Base-by-base conservation (phyloP, 2,329 filamentous ascomycete species). In the Seiridium unicorne region DNA sequence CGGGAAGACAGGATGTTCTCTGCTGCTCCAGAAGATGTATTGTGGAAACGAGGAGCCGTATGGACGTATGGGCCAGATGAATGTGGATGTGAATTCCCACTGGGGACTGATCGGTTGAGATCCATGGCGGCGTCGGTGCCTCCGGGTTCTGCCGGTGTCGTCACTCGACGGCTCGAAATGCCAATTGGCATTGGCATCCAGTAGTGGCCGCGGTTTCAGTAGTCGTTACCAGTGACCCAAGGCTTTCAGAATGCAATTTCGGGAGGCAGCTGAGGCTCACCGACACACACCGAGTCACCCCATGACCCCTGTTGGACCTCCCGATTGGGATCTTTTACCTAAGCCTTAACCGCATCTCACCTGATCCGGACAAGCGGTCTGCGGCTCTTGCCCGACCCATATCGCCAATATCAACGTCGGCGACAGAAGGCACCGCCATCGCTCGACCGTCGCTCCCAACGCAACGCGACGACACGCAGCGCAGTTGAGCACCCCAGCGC, bases 131-230 rank as follows among this genome's bases (percentile, higher is more conserved):
- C 26, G 34, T 51, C 51, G 51, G 51, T 5, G 35, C 26, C 26
- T 54, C 51, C 51, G 51, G 51, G 51, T 54, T 54, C 51, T 54
- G 51, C 51, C 51, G 51, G 48, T 54, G 35, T 40, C 51, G 51
- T 54, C 51, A 54, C 51, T 42, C n/a, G 51, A 42, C 36, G 38
- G 38, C 38, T 42, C 38, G 38, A 7, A 42, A 2, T 42, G 38
- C 7, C 38, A 42, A 7, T 7, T 8, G 38, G 7, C 13, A 13
- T 13, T 8, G 7, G 38, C 7, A 42, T 42, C 13, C 38, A 42
- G 7, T 8, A 7, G 13, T 42, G 38, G 38, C 13, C 38, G 13
- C 38, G 7, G 38, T 13, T 42, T 7, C 38, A 42, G 18, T 26
- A 26, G 18, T 26, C 18, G 18, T 26, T 26, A 26, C 18, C 18